Conservation (phyloP, 306 rosid species). For the Prunus salicina region DNA sequence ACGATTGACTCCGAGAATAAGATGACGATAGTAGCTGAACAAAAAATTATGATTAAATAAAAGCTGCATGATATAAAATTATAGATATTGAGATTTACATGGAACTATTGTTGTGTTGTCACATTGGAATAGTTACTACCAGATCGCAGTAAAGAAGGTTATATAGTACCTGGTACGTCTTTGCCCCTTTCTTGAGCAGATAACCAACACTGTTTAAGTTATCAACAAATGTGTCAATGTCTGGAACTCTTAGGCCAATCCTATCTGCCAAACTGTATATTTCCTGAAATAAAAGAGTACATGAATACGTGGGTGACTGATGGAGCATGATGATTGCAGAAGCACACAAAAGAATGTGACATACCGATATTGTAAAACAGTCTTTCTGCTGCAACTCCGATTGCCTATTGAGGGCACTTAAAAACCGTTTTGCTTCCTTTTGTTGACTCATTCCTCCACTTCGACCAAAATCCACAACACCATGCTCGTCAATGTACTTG, state of each 20-base stretch:
- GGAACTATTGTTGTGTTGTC: background rate
- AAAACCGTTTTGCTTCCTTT: slow-evolving; percentile 90
- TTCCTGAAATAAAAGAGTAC: slow-evolving; percentile 56
- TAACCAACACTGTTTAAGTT: slow-evolving; percentile 79
- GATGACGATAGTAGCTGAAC: slow-evolving; percentile 83
- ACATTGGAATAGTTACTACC: too few relatives aligned
- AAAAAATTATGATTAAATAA: background rate
- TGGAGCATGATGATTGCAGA: slow-evolving; percentile 1
- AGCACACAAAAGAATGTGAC: slow-evolving; percentile 24
- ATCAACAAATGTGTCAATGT: slow-evolving; percentile 72
- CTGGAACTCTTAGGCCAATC: slow-evolving; percentile 77
- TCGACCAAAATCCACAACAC: slow-evolving; percentile 90
- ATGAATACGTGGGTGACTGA: slow-evolving; percentile 1
- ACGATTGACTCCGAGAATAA: slow-evolving; percentile 44
- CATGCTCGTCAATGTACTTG: slow-evolving; percentile 89
- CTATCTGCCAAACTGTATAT: slow-evolving; percentile 87
- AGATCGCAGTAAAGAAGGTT: background rate
- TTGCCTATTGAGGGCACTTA: slow-evolving; percentile 86
- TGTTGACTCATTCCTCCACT: slow-evolving; percentile 99
- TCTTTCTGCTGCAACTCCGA: slow-evolving; percentile 89
- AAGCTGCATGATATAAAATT: background rate
- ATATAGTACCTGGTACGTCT: slow-evolving; percentile 72
- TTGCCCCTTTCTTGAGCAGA: slow-evolving; percentile 87
- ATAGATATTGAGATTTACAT: background rate
- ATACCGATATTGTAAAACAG: slow-evolving; percentile 69